Evolutionary conservation across 345 rosid genomes (phyloP).

Genomic region (Brassica carinata): DNA sequence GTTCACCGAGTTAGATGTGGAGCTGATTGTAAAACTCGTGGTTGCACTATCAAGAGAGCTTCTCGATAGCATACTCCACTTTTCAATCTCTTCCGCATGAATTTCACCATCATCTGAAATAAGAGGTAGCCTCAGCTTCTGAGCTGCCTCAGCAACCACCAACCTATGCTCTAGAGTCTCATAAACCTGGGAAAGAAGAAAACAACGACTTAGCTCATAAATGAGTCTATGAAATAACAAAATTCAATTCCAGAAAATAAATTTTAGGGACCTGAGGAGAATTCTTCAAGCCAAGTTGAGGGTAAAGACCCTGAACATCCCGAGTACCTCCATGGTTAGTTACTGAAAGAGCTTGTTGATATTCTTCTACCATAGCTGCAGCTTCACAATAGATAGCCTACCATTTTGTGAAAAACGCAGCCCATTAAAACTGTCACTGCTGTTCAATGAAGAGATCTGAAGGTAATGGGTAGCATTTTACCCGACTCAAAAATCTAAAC

Average conservation of each 20-base stretch:
- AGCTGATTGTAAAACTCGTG: constrained; percentile 72
- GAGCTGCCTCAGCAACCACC: constrained; percentile 96
- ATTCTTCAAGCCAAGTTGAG: constrained; percentile 75
- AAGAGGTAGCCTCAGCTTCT: constrained; percentile 88
- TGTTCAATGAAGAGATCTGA: no score
- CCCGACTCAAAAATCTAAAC: no score
- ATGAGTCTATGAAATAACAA: background rate
- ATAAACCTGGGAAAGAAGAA: constrained; percentile 64
- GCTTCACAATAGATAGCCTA: constrained; percentile 93
- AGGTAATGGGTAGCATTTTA: no score
- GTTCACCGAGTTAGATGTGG: constrained; percentile 66
- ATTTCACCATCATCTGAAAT: constrained; percentile 91
- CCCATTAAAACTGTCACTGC: no score
- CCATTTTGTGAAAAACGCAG: no score
- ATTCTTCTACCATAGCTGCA: constrained; percentile 90
- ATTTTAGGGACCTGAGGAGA: constrained; percentile 83
- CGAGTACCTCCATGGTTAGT: constrained; percentile 74
- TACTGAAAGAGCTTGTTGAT: constrained; percentile 79
- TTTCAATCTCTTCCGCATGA: constrained; percentile 90
- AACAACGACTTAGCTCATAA: background rate
- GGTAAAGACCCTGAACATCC: constrained; percentile 65
- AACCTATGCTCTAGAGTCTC: constrained; percentile 87
- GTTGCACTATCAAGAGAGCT: constrained; percentile 81
- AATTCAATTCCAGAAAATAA: no score
- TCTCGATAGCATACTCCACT: constrained; percentile 80